Conservation (phyloP, 2,329 filamentous ascomycete genomes). For the Cytospora mali region DNA sequence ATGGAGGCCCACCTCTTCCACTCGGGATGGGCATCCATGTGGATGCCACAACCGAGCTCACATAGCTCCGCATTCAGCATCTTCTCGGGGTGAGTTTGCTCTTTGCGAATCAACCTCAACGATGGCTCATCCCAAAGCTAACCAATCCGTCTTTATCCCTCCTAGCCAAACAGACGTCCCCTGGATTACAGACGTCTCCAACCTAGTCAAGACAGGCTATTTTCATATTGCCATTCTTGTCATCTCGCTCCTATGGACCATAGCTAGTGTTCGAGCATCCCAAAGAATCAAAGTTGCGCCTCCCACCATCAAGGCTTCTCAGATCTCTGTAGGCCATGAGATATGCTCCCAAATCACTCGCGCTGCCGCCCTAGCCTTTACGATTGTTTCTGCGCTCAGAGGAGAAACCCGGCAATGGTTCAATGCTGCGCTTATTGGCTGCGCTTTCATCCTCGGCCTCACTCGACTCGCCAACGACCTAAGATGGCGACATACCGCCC, state of each 20-base stretch:
- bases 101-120: neutral
- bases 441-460: slow-evolving; percentile 22
- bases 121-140: neutral
- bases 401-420: slow-evolving; percentile 21
- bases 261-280: slow-evolving; percentile 6
- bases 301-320: slow-evolving; percentile 13
- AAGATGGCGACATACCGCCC: slow-evolving; percentile 25
- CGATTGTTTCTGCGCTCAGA: slow-evolving; percentile 14
- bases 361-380: slow-evolving; percentile 18
- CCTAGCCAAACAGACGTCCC: slow-evolving; percentile 17
- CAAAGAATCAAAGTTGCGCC: slow-evolving; percentile 1
- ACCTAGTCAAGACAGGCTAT: slow-evolving; percentile 13
- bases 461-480: slow-evolving; percentile 19
- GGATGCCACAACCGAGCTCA: slow-evolving; percentile 5
- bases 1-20: slow-evolving; percentile 13
- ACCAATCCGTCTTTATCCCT: neutral
- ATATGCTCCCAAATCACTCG: slow-evolving; percentile 22
- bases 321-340: slow-evolving; percentile 24
- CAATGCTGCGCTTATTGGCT: slow-evolving; percentile 16
- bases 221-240: slow-evolving; percentile 18
- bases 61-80: neutral
- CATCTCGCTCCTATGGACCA: slow-evolving; percentile 23
- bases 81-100: neutral
- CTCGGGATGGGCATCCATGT: slow-evolving; percentile 4
- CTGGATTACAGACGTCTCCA: slow-evolving; percentile 19